These are phyloP conservation scores for Citrullus mucosospermus DNA, from an alignment of 306 rosid genomes.

Conservation along the genomic window DNA sequence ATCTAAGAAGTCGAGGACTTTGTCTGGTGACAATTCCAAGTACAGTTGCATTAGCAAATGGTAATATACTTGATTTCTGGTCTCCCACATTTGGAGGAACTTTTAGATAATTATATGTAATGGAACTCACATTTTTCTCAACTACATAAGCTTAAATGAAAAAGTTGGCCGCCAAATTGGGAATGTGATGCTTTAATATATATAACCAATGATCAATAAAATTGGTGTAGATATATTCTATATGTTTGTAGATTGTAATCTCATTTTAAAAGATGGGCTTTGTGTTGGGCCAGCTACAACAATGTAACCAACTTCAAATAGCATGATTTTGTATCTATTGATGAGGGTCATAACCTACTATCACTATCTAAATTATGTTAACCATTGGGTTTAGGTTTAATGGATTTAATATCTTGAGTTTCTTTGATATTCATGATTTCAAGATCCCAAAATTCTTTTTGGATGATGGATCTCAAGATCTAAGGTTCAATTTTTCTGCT, in stretches of 20 bases:
- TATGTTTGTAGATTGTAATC: too few relatives aligned
- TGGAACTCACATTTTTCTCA: background rate
- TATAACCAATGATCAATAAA: background rate
- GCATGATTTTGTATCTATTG: too few relatives aligned
- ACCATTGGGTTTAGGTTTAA: too few relatives aligned
- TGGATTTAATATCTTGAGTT: too few relatives aligned
- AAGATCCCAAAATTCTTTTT: too few relatives aligned
- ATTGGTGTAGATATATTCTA: background rate
- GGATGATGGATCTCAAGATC: too few relatives aligned
- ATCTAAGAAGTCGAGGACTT: slow-evolving; percentile 68
- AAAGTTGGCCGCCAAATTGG: background rate
- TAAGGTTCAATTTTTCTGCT: too few relatives aligned
- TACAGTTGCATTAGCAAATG: slow-evolving; percentile 64
- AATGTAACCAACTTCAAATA: background rate
- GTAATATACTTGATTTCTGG: slow-evolving; percentile 67
- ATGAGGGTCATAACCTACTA: too few relatives aligned
- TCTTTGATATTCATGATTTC: too few relatives aligned
- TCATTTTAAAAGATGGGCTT: too few relatives aligned
- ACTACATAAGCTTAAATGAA: background rate
- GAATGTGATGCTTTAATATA: background rate
- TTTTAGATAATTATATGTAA: slow-evolving; percentile 19
- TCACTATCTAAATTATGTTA: too few relatives aligned
- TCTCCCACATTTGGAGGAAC: slow-evolving; percentile 61
- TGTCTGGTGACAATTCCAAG: slow-evolving; percentile 83
- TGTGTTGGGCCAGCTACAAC: background rate